Conservation (phyloP, 148 eudicot genomes). For the Beta vulgaris region DNA sequence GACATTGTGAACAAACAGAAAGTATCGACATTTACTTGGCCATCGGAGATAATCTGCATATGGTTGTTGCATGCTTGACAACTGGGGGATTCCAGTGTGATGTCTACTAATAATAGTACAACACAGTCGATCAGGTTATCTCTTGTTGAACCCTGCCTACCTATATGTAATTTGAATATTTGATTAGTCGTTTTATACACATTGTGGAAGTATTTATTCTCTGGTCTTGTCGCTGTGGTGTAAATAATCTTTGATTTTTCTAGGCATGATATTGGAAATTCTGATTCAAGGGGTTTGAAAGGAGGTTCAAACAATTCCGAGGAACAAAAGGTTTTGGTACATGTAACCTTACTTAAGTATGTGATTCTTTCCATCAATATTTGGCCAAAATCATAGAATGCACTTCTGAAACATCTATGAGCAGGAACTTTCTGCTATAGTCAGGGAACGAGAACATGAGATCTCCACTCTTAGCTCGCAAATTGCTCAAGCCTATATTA, state of each 20-base stretch:
- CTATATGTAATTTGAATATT: not conserved
- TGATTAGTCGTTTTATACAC: not conserved
- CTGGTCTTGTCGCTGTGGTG: not conserved
- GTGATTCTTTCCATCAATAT: not conserved
- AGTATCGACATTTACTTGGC: conserved; percentile 20
- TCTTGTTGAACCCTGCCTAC: not conserved
- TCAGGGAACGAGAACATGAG: conserved; percentile 60
- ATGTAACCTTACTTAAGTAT: conserved; percentile 2
- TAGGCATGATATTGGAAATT: conserved; percentile 38
- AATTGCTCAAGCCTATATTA: conserved; percentile 63
- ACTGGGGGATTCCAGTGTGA: conserved; percentile 29
- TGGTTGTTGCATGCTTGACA: conserved; percentile 31
- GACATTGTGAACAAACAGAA: conserved; percentile 1
- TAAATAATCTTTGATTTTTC: not conserved
- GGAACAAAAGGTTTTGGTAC: conserved; percentile 60
- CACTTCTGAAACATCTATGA: conserved; percentile 19
- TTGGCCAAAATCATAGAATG: not conserved
- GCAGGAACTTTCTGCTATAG: conserved; percentile 62
- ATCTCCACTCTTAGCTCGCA: conserved; percentile 51
- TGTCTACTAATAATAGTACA: conserved; percentile 44
- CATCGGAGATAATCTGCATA: conserved; percentile 27
- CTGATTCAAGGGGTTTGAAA: conserved; percentile 40
- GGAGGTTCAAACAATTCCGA: conserved; percentile 31
- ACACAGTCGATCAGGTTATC: conserved; percentile 31
- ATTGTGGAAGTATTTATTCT: not conserved